Base-by-base conservation (phyloP, 495 filamentous ascomycete species). In the Penicillium desertorum region DNA sequence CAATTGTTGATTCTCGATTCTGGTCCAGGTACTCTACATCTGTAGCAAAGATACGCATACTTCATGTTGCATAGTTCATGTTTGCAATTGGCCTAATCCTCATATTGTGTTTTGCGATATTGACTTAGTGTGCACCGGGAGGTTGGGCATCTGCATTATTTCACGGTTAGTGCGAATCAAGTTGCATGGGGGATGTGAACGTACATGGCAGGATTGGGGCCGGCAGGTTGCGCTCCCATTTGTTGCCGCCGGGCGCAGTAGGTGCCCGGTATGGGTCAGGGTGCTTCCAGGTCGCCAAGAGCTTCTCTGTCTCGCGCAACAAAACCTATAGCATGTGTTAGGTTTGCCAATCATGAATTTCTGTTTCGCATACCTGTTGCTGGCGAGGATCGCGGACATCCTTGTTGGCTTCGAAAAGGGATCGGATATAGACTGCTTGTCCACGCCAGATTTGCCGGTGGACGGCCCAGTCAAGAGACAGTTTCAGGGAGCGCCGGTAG, bases 241-340 rank as follows among this genome's bases (percentile, higher is more conserved):
- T 98, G 54, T 91, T 96, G 54, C 92, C 94, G 82, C 94, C 94
- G 17, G 94, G 94, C 12, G 94, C 93, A 17, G 91, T 93, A 8
- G 94, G 94, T 47, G 86, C 82, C 54, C 80, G 73, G 68, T 96
- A 98, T 29, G 93, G 91, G 69, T 99, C 94, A 3, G 94, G 94
- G 68, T 99, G 95, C 72, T 97, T 97, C 92, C 92, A 99, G 64
- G 84, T 89, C 64, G 96, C 85, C 58, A 99, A 73, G 52, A 96
- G 66, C 54, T 87, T 86, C 72, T 98, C 94, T 30, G 95, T 89
- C 72, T 96, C 90, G 59, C 86, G 82, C 45, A 98, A 76, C 47
- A 99, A 67, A 23, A 81, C 83, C 93, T 97, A 23, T 11, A n/a
- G 17, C n/a, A 14, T 43, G 12, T 44, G 51, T 43, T 57, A 42